Conservation (phyloP, 2,329 filamentous ascomycete genomes). For the Furcasterigmium sp. region DNA sequence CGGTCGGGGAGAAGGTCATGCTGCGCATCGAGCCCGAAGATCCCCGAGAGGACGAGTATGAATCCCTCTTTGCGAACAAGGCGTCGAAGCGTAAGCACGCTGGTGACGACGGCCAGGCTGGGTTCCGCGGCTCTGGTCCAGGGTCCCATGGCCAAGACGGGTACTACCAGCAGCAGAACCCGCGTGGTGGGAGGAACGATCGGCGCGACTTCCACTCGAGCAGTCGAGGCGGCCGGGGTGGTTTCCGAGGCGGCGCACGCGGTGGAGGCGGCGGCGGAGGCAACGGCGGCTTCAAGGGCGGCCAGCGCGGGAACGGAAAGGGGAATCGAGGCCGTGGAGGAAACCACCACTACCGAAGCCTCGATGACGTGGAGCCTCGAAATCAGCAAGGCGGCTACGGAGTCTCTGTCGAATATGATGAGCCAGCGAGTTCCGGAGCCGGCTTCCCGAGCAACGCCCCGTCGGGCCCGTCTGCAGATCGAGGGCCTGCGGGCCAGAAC, state of each 20-base stretch:
- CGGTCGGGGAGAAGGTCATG: constrained; percentile 80
- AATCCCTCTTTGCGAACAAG: constrained; percentile 57
- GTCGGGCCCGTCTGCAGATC: neutral
- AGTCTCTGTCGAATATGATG: constrained; percentile 42
- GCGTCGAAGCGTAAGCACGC: constrained; percentile 54
- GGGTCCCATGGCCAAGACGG: constrained; percentile 29
- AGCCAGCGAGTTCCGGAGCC: constrained; percentile 12
- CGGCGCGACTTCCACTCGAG: constrained; percentile 37
- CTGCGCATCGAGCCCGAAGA: constrained; percentile 74
- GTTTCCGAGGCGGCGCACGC: constrained; percentile 24
- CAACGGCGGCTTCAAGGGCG: constrained; percentile 20
- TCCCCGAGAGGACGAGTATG: constrained; percentile 55
- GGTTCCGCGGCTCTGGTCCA: constrained; percentile 6
- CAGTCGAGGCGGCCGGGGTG: constrained; percentile 35
- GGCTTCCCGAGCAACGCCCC: neutral
- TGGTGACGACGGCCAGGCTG: constrained; percentile 41
- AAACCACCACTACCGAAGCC: constrained; percentile 55
- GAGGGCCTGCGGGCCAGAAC: neutral
- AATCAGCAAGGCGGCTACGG: constrained; percentile 38
- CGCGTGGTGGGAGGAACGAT: constrained; percentile 32
- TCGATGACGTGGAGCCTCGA: constrained; percentile 57
- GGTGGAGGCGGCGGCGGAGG: constrained; percentile 32
- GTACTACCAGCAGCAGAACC: constrained; percentile 23
- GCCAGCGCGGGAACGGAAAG: constrained; percentile 29
- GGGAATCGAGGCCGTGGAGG: constrained; percentile 42